Evolutionary conservation across 805 yeast genomes (phyloP).

Genomic region (Candida oleophila): DNA sequence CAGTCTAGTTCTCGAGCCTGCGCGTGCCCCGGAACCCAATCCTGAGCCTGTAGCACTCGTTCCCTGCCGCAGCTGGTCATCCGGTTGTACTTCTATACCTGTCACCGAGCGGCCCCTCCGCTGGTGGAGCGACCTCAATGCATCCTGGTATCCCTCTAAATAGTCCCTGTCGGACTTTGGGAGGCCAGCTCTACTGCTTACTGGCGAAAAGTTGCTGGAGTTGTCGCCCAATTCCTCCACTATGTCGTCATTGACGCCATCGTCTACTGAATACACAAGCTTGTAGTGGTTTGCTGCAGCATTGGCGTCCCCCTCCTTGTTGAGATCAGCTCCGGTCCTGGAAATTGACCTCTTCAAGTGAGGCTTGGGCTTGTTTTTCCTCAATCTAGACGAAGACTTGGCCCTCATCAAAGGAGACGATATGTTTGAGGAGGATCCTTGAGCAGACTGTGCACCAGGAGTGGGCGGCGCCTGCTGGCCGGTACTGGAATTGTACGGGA

Average conservation of each 20-base stretch:
- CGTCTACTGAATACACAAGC: slow-evolving; percentile 74
- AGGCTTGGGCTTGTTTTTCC: slow-evolving; percentile 26
- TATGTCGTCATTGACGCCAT: slow-evolving; percentile 62
- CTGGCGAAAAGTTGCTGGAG: neutral
- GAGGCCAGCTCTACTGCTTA: neutral
- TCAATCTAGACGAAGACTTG: slow-evolving; percentile 8
- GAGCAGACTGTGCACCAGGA: too few species aligned
- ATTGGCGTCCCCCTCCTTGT: neutral
- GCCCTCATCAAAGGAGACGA: slow-evolving; percentile 1
- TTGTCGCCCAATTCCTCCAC: slow-evolving; percentile 59
- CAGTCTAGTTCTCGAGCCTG: neutral
- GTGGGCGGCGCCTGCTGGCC: neutral
- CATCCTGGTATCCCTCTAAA: slow-evolving; percentile 73
- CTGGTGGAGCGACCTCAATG: slow-evolving; percentile 44
- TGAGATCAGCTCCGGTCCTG: neutral
- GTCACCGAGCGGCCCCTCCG: slow-evolving; percentile 13
- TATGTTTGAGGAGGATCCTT: slow-evolving; percentile 1
- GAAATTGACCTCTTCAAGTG: slow-evolving; percentile 28
- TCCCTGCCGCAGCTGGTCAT: too few species aligned
- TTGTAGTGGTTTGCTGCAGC: slow-evolving; percentile 18
- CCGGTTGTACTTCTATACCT: neutral
- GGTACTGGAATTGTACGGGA: neutral
- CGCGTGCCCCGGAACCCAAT: neutral
- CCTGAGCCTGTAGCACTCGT: too few species aligned
- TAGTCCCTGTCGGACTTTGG: slow-evolving; percentile 38